Percentiles rank a stretch among this genome's conserved stretches.
Evolutionary conservation across 2,329 filamentous ascomycete species (phyloP).

Genomic region (Ustilaginoidea virens): DNA sequence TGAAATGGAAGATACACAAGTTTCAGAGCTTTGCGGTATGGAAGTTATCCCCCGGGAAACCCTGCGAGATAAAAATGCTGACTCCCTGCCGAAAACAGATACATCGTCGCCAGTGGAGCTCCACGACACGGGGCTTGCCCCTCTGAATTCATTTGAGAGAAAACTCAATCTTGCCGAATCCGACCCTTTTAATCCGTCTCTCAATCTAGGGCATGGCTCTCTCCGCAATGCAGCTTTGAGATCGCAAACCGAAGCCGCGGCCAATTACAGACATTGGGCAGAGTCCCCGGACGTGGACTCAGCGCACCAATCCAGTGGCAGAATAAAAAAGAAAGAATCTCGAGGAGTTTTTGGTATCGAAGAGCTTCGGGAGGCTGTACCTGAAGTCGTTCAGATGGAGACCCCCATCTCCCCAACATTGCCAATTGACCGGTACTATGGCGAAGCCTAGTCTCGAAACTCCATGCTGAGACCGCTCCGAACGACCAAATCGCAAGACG

Average conservation of each 20-base stretch:
- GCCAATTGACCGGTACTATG: constrained; percentile 5
- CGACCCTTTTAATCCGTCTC: constrained; percentile 1
- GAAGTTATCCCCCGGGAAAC: too few species aligned
- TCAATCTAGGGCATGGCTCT: too few species aligned
- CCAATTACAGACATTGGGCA: background rate
- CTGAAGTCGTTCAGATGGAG: constrained; percentile 3
- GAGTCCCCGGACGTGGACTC: background rate
- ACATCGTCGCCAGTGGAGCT: constrained; percentile 30
- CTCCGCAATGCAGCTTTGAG: too few species aligned
- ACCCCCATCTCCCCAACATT: constrained; percentile 2
- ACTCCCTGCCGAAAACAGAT: too few species aligned
- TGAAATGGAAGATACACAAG: constrained; percentile 27
- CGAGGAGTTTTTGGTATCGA: background rate
- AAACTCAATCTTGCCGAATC: background rate
- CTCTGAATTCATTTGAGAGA: constrained; percentile 1
- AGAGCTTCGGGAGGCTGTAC: constrained; percentile 1
- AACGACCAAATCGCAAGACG: constrained; percentile 3
- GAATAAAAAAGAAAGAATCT: background rate
- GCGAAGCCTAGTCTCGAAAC: constrained; percentile 6
- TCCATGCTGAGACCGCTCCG: constrained; percentile 3
- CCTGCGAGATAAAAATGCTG: too few species aligned
- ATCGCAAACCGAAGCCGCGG: background rate
- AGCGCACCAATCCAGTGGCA: background rate
- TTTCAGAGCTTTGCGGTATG: constrained; percentile 34
- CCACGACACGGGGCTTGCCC: constrained; percentile 18